Conservation (phyloP, 257 asterid genomes). For the Solanum etuberosum region DNA sequence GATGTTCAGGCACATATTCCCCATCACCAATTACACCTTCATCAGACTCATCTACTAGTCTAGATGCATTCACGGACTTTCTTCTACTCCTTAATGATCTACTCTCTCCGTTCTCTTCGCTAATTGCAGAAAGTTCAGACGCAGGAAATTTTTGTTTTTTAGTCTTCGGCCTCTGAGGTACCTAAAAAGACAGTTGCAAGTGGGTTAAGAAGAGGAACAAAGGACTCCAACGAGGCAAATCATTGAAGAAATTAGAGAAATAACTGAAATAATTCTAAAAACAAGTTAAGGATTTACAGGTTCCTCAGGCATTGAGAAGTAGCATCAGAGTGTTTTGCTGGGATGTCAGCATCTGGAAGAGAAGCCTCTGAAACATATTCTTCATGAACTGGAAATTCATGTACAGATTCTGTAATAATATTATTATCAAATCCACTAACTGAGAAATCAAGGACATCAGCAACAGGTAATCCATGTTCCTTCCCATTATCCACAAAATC, state of each 20-base stretch:
- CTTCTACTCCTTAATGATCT: conserved; percentile 36
- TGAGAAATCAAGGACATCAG: conserved; percentile 36
- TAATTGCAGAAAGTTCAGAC: conserved; percentile 22
- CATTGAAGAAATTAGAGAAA: not conserved
- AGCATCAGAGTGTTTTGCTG: conserved; percentile 16
- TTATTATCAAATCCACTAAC: conserved; percentile 24
- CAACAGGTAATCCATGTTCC: conserved; percentile 21
- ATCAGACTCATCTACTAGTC: conserved; percentile 30
- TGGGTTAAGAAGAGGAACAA: not conserved
- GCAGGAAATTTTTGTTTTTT: conserved; percentile 11
- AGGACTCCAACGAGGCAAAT: not conserved
- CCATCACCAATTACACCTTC: conserved; percentile 23
- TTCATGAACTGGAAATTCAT: conserved; percentile 33
- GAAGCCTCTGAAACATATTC: conserved; percentile 24
- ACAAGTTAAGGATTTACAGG: conserved; percentile 21
- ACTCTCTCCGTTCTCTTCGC: conserved; percentile 27
- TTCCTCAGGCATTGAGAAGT: conserved; percentile 41
- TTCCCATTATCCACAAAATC: conserved; percentile 21
- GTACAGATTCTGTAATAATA: conserved; percentile 19
- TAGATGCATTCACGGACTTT: conserved; percentile 9
- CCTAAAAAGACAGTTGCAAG: conserved; percentile 17
- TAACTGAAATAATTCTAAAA: conserved; percentile 1
- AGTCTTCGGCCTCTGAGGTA: conserved; percentile 45
- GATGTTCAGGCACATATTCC: conserved; percentile 26
- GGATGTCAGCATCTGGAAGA: conserved; percentile 20